phyloP scores from a whole-genome alignment of 2,329 filamentous ascomycete genomes.

The Trichoderma sp. region DNA sequence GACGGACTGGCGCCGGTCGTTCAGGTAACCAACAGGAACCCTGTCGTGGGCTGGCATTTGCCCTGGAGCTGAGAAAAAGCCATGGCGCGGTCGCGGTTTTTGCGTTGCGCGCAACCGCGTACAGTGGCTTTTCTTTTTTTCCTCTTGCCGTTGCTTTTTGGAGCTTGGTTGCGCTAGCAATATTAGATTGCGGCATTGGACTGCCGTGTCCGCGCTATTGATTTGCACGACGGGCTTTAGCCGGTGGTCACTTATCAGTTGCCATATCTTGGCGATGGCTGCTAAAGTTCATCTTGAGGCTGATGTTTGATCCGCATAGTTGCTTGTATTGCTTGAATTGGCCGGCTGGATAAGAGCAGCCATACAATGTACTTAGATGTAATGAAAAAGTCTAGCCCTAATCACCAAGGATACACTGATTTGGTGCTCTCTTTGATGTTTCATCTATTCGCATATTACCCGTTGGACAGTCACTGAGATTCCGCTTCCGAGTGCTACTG shows the following conservation, averaged over 20 bases:
- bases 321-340: too few relatives aligned
- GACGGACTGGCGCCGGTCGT: slow-evolving; percentile 12
- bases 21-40: slow-evolving; percentile 16
- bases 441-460: background rate
- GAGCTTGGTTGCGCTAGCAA: background rate
- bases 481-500: too few relatives aligned
- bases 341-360: background rate
- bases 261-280: background rate
- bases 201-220: background rate
- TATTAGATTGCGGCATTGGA: background rate
- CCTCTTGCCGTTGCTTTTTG: background rate
- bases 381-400: background rate
- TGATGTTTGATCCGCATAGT: too few relatives aligned
- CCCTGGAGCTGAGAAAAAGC: background rate
- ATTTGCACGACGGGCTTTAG: background rate
- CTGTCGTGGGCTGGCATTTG: slow-evolving; percentile 6
- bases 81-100: slow-evolving; percentile 19
- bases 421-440: too few relatives aligned
- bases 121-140: background rate
- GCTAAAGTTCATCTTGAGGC: too few relatives aligned
- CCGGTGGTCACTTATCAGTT: background rate
- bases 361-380: background rate
- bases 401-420: background rate
- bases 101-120: slow-evolving; percentile 1
- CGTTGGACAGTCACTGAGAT: background rate